phyloP scores from a whole-genome alignment of 164 flowering plant genomes.

The Magnolia sinica region DNA sequence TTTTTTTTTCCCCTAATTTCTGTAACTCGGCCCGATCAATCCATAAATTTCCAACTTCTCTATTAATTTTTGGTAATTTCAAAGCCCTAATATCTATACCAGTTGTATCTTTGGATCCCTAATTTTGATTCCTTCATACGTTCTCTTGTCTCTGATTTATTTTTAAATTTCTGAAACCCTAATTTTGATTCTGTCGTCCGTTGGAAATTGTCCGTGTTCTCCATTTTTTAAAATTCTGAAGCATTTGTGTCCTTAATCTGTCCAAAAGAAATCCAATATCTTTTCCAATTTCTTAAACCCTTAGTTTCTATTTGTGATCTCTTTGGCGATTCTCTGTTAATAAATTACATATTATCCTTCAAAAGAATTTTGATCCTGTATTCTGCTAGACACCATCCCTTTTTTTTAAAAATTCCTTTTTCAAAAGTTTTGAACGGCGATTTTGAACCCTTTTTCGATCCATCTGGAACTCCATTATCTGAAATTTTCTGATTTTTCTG shows the following conservation, averaged over 20 bases:
- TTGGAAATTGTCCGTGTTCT: not conserved
- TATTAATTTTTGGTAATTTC: not conserved
- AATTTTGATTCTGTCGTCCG: not conserved
- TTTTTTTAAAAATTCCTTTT: not conserved
- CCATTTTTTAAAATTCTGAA: not conserved
- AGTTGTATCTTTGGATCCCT: constrained; percentile 2
- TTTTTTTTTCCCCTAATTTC: not conserved
- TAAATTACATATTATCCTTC: not conserved
- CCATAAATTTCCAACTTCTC: not conserved
- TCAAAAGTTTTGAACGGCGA: not conserved
- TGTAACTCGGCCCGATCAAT: not conserved
- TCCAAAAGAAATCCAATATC: not conserved
- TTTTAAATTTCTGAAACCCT: not conserved
- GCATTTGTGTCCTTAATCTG: not conserved
- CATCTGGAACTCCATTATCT: not conserved
- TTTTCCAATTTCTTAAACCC: not conserved
- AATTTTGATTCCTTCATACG: not conserved
- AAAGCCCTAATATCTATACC: not conserved
- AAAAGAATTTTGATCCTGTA: not conserved
- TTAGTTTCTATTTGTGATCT: not conserved
- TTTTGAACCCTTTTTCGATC: not conserved
- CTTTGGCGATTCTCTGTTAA: not conserved
- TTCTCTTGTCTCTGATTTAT: not conserved
- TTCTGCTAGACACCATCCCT: not conserved
- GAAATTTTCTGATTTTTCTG: not conserved